Evolutionary conservation across 2,329 filamentous ascomycete genomes (phyloP).

Genomic region (Elsinoe arachidis): DNA sequence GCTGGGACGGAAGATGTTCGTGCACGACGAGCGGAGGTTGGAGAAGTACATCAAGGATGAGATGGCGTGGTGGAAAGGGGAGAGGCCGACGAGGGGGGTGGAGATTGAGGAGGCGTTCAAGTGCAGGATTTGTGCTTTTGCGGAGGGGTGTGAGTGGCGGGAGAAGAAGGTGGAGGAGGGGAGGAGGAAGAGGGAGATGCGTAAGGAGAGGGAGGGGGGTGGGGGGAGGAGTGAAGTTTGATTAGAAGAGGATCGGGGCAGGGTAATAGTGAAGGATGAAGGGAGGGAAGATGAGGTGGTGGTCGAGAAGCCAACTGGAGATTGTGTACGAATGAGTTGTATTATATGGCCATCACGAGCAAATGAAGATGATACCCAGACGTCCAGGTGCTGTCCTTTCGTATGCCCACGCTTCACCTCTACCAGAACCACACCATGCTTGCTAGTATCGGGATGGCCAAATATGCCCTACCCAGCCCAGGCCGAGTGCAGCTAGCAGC

Average conservation of each 20-base stretch:
- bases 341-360: too few species aligned
- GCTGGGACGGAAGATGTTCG: slow-evolving; percentile 53
- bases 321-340: background rate
- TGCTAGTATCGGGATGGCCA: too few species aligned
- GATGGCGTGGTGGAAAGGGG: slow-evolving; percentile 82
- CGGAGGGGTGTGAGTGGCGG: slow-evolving; percentile 69
- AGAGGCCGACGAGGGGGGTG: slow-evolving; percentile 64
- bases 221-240: slow-evolving; percentile 16
- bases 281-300: background rate
- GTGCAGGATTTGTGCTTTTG: slow-evolving; percentile 77
- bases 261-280: background rate
- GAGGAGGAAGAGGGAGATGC: slow-evolving; percentile 20
- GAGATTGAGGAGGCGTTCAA: slow-evolving; percentile 80
- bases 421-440: too few species aligned
- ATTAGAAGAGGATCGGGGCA: background rate
- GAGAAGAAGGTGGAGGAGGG: slow-evolving; percentile 57
- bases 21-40: slow-evolving; percentile 57
- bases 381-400: too few species aligned
- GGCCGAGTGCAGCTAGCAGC: too few species aligned
- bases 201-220: slow-evolving; percentile 14
- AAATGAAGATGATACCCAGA: too few species aligned
- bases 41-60: slow-evolving; percentile 58
- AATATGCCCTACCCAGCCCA: too few species aligned
- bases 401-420: too few species aligned
- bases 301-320: background rate